Evolutionary conservation across 805 yeast genomes (phyloP).

Genomic region (Phaffomyces opuntiae): DNA sequence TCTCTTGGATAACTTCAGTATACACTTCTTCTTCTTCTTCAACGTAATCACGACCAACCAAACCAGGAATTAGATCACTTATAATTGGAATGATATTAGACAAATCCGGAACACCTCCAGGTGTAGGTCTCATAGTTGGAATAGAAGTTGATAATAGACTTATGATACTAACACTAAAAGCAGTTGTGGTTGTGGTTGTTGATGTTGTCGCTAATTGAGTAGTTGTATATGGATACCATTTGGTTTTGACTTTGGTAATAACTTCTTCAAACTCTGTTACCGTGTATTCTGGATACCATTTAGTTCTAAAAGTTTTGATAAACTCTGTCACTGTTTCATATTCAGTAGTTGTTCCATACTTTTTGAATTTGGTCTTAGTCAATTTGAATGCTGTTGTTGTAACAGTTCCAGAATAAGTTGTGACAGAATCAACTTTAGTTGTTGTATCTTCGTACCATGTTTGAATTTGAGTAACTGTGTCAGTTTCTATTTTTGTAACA

Average conservation of each 20-base stretch:
- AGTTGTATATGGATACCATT: constrained; percentile 20
- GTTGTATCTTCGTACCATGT: constrained; percentile 7
- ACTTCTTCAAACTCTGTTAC: constrained; percentile 21
- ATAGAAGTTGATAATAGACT: neutral
- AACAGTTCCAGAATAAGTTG: constrained; percentile 9
- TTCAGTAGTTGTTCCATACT: constrained; percentile 12
- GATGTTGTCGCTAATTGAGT: constrained; percentile 9
- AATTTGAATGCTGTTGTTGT: constrained; percentile 15
- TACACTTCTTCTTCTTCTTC: neutral
- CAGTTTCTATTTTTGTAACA: constrained; percentile 19
- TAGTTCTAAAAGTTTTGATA: constrained; percentile 13
- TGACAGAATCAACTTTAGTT: constrained; percentile 2
- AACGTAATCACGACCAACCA: constrained; percentile 1
- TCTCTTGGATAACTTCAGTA: constrained; percentile 3
- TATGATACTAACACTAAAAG: neutral
- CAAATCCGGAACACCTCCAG: constrained; percentile 3
- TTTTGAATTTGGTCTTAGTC: constrained; percentile 13
- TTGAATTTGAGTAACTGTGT: constrained; percentile 17
- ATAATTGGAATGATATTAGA: neutral
- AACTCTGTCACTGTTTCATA: constrained; percentile 14
- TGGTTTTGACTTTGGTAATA: constrained; percentile 13
- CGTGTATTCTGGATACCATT: constrained; percentile 19
- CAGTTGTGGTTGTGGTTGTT: constrained; percentile 6
- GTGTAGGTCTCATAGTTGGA: constrained; percentile 8
- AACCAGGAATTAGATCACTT: neutral